A percentile compares a stretch with the other conserved stretches of the same genome.
These are phyloP conservation scores for Ceratobasidium sp. DNA, from an alignment of 1,284 basidiomycete genomes.

Conservation along the genomic window DNA sequence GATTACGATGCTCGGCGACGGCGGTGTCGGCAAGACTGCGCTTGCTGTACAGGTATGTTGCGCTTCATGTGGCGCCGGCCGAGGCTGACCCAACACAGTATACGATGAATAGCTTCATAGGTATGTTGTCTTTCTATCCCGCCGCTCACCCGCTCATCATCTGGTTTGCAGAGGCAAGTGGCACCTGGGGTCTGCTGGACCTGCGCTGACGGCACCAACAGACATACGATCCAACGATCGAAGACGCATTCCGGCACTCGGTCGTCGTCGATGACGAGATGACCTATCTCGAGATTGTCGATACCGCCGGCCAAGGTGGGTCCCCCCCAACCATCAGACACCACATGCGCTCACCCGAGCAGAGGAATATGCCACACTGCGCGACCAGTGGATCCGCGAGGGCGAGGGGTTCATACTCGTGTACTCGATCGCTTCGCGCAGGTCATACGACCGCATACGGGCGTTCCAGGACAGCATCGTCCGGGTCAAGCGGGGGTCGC, in stretches of 20 bases:
- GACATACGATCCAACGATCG: conserved; percentile 93
- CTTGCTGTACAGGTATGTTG: conserved; percentile 86
- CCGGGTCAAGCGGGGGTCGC: conserved; percentile 86
- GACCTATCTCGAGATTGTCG: conserved; percentile 92
- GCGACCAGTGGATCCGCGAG: conserved; percentile 99
- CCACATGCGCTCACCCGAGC: conserved; percentile 34
- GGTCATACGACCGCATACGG: conserved; percentile 92
- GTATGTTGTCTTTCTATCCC: conserved; percentile 53
- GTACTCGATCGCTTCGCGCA: conserved; percentile 95
- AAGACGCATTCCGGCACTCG: conserved; percentile 93
- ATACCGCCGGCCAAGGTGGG: conserved; percentile 92
- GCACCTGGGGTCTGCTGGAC: neutral
- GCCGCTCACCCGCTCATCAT: neutral
- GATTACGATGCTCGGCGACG: conserved; percentile 94
- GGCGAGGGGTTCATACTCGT: conserved; percentile 99
- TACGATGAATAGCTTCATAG: conserved; percentile 92
- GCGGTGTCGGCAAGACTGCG: conserved; percentile 97
- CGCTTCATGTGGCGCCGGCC: conserved; percentile 40
- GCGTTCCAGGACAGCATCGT: conserved; percentile 95
- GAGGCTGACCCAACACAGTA: conserved; percentile 61
- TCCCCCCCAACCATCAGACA: conserved; percentile 36
- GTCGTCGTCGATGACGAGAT: conserved; percentile 90
- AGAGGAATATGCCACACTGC: conserved; percentile 97
- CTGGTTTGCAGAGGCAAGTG: conserved; percentile 60
- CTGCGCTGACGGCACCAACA: conserved; percentile 46